These are phyloP conservation scores for Acer campestre DNA, from an alignment of 345 rosid species.

Conservation along the genomic window DNA sequence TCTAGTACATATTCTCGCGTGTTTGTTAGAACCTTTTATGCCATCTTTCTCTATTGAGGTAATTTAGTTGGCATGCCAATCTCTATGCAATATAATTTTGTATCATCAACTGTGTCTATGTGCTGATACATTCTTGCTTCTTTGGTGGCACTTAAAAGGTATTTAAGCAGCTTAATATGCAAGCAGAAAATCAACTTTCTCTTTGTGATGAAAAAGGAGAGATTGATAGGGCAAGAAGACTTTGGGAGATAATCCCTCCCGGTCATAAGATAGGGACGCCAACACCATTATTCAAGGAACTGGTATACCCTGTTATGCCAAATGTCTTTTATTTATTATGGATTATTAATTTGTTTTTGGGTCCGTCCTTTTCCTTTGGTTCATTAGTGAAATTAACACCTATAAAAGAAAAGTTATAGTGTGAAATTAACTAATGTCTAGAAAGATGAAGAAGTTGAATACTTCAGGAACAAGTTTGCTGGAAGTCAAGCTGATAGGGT, in stretches of 20 bases:
- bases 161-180: slow-evolving; percentile 82
- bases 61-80: slow-evolving; percentile 18
- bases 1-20: slow-evolving; percentile 80
- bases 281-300: slow-evolving; percentile 72
- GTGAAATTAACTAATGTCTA: slow-evolving; percentile 28
- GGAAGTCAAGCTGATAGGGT: slow-evolving; percentile 89
- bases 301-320: slow-evolving; percentile 44
- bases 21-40: slow-evolving; percentile 88
- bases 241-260: slow-evolving; percentile 79
- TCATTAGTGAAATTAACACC: not conserved
- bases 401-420: not conserved
- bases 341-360: not conserved
- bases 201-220: slow-evolving; percentile 75
- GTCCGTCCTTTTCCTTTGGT: not conserved
- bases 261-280: slow-evolving; percentile 77
- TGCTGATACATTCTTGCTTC: slow-evolving; percentile 10
- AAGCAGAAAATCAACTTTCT: slow-evolving; percentile 53
- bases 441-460: slow-evolving; percentile 68
- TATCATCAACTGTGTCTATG: slow-evolving; percentile 15
- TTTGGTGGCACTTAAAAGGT: slow-evolving; percentile 54
- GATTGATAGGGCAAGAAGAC: slow-evolving; percentile 57
- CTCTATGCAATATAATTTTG: not conserved
- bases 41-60: slow-evolving; percentile 95
- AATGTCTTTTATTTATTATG: not conserved
- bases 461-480: slow-evolving; percentile 66